phyloP scores from a whole-genome alignment of 371 early-diverging fungal genomes.

The Fennellomyces sp. region DNA sequence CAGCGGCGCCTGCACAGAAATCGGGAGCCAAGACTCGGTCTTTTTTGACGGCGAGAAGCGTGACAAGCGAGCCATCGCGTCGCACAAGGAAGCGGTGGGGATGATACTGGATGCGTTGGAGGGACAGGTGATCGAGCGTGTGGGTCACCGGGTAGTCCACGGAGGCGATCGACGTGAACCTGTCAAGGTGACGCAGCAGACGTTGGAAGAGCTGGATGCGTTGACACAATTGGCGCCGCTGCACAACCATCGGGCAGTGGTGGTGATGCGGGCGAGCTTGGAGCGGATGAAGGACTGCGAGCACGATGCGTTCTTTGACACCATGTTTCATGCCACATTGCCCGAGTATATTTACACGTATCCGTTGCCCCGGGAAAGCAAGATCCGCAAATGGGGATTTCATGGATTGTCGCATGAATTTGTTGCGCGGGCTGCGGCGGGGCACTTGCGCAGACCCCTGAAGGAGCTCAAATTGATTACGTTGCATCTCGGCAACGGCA shows the following conservation, averaged over 20 bases:
- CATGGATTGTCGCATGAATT: constrained; percentile 37
- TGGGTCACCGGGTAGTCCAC: constrained; percentile 37
- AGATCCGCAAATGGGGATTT: constrained; percentile 37
- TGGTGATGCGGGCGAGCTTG: constrained; percentile 23
- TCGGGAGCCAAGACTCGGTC: constrained; percentile 12
- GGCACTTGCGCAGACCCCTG: constrained; percentile 12
- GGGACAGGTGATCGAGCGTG: constrained; percentile 2
- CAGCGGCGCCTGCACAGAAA: constrained; percentile 17
- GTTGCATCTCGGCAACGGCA: constrained; percentile 41
- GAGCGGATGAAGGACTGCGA: constrained; percentile 13
- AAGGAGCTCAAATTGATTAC: constrained; percentile 26
- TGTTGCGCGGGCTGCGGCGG: constrained; percentile 18
- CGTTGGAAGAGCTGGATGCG: constrained; percentile 25
- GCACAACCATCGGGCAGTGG: constrained; percentile 36
- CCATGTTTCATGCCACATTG: constrained; percentile 35
- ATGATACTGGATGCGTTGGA: constrained; percentile 2
- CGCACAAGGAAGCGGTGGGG: constrained; percentile 15
- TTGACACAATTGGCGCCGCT: constrained; percentile 39
- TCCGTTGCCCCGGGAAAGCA: constrained; percentile 28
- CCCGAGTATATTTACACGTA: constrained; percentile 31
- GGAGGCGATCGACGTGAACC: constrained; percentile 32
- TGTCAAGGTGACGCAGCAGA: constrained; percentile 14
- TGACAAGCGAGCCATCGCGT: background rate
- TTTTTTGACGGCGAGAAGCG: constrained; percentile 8
- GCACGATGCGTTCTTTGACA: constrained; percentile 42